A percentile compares a stretch with the other conserved stretches of the same genome.
Evolutionary conservation across 805 yeast species (phyloP).

Genomic region (Saturnispora sanitii): DNA sequence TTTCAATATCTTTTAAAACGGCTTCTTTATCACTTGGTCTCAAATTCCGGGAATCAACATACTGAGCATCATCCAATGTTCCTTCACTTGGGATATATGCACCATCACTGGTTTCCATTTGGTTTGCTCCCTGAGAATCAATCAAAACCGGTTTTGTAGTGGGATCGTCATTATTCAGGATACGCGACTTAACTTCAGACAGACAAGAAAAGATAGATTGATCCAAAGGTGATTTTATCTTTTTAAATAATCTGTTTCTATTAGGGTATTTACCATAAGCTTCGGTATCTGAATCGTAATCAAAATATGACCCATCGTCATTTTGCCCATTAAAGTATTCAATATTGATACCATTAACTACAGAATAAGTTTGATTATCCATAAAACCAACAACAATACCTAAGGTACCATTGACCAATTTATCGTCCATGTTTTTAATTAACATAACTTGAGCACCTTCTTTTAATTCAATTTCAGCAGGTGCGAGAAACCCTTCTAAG

Average conservation of each 20-base stretch:
- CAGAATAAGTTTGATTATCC: slow-evolving; percentile 36
- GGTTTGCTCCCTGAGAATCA: not conserved
- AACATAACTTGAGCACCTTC: slow-evolving; percentile 78
- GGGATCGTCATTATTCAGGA: not conserved
- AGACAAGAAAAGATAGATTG: slow-evolving; percentile 6
- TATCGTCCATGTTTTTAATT: slow-evolving; percentile 63
- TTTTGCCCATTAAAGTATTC: slow-evolving; percentile 2
- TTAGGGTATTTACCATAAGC: not conserved
- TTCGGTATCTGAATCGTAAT: slow-evolving; percentile 8
- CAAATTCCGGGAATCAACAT: not conserved
- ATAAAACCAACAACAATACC: slow-evolving; percentile 47
- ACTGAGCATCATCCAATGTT: not conserved
- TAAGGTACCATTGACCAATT: slow-evolving; percentile 67
- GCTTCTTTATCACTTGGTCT: not conserved
- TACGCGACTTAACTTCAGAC: slow-evolving; percentile 1
- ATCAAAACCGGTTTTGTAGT: not conserved
- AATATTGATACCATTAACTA: slow-evolving; percentile 6
- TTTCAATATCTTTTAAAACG: slow-evolving; percentile 24
- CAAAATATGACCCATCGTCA: slow-evolving; percentile 6
- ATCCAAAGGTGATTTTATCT: slow-evolving; percentile 3
- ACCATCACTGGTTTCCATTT: slow-evolving; percentile 3
- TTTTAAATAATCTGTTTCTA: slow-evolving; percentile 6
- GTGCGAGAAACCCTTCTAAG: slow-evolving; percentile 53
- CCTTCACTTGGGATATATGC: slow-evolving; percentile 5
- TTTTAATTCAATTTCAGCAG: slow-evolving; percentile 45